phyloP scores from a whole-genome alignment of 108 stramenopile genomes.

The Aurantiochytrium sp. region DNA sequence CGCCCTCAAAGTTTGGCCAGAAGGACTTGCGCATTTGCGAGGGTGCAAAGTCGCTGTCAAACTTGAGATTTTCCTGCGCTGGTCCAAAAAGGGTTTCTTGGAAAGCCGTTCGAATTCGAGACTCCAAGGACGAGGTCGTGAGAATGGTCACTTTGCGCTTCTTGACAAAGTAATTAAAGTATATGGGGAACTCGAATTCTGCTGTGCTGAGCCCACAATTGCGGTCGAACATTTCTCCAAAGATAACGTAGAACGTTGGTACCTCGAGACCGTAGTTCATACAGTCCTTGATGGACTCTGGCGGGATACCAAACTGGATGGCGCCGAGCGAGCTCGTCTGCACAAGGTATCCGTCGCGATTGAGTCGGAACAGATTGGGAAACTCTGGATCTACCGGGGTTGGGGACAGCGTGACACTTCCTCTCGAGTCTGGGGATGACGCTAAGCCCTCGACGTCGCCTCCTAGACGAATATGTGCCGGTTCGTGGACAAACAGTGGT shows the following conservation, averaged over 20 bases:
- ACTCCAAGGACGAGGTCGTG: constrained; percentile 23
- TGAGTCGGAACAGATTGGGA: neutral
- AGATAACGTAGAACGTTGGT: constrained; percentile 34
- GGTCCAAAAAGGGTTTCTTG: constrained; percentile 45
- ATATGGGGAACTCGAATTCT: constrained; percentile 47
- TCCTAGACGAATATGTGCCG: neutral
- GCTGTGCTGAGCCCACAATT: constrained; percentile 33
- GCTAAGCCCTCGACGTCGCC: neutral
- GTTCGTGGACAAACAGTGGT: neutral
- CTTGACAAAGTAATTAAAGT: constrained; percentile 42
- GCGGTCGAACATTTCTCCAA: constrained; percentile 28
- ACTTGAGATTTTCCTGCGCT: neutral
- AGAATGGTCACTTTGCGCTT: constrained; percentile 30
- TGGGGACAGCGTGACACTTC: neutral
- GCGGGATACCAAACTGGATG: neutral
- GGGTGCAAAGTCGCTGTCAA: constrained; percentile 10
- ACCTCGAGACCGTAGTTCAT: constrained; percentile 34
- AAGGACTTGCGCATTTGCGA: neutral
- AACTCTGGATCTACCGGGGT: neutral
- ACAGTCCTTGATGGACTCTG: constrained; percentile 28
- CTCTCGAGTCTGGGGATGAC: neutral
- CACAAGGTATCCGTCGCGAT: neutral
- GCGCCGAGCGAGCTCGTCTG: neutral
- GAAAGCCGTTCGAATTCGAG: constrained; percentile 26
- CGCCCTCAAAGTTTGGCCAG: constrained; percentile 16